Base-by-base conservation (phyloP, 768 basidiomycete genomes). In the Leucogyrophana mollusca region DNA sequence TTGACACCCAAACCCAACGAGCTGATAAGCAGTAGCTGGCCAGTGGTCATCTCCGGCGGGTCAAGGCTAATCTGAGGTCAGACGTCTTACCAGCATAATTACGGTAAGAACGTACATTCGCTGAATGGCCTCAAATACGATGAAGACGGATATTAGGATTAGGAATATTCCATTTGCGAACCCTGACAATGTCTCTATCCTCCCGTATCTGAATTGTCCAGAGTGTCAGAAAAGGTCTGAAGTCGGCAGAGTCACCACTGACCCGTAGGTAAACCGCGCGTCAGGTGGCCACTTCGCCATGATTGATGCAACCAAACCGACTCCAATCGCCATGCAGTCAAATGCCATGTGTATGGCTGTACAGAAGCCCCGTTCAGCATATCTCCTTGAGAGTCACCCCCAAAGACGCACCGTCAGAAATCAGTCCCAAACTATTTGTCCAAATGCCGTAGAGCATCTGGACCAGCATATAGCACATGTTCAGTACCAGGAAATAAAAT, bases 311-410 rank as follows among this genome's bases (percentile, higher is more conserved):
- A 96, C 83, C 3, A 99, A 77, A 2, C 96, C 96, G 43, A 99
- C 90, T 0, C 83, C 93, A 42, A 99, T 92, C 1, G 95, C 95
- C 79, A 97, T 83, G 60, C 96, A 98, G 68, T 99, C 96, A 56
- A 99, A 99, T 9, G 93, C 91, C 96, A 98, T 99, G 61, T 99
- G 96, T 30, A 99, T 98, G 17, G 96, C 95, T 98, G 54, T 16
- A 30, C 6, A 40, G n/a, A n/a, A n/a, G n/a, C n/a, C n/a, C n/a
- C n/a, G n/a, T 40, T 30, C 35, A 23, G n/a, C 14, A 21, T 34
- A 10, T 18, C n/a, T n/a, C n/a, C n/a, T 37, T 16, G 35, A 16
- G 20, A 37, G 35, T 37, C 8, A 37, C 22, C 16, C 4, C 23
- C 34, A 27, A 10, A 18, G n/a, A 59, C 80, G 56, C 53, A 95